Evolutionary conservation across 352 stramenopile species (phyloP), one percentile per base, ranked within the genome.

Genomic region (Phytophthora crassamura): DNA sequence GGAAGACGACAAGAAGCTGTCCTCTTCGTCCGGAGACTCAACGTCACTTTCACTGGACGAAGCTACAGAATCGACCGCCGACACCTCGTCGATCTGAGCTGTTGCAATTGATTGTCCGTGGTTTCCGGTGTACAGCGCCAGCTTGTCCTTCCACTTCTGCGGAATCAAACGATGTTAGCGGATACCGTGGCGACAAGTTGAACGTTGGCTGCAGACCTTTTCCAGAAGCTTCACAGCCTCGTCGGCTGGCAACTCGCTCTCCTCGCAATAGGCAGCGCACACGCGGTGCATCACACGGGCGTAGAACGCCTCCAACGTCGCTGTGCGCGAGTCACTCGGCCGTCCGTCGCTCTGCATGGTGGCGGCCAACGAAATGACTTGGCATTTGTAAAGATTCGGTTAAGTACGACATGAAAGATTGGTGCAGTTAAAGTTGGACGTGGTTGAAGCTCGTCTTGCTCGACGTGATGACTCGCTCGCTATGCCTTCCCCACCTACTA

Each of bases 221-320:
- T 73, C 67, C 33, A 84, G 52, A 10, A 62, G 41, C 20, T 50
- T 58, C 2, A 69, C 51, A 12, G 56, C 49, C 5, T 65, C 51
- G 10, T 57, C 46, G 7, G 69, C 58, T 16, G 42, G 11, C 0
- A 36, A 32, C 39, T 75, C 55, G n/a, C 63, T 69, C 22, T 74
- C 20, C 51, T 82, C 43, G n/a, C 45, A 55, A 40, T 87, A 87
- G 7, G 64, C 64, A 41, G 58, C 51, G 47, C 80, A 89, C 41
- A 89, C 80, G 41, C 82, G 80, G n/a, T 63, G 59, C 41, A 91
- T 84, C 14, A 89, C 75, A 38, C 80, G 80, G 51, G 72, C 50
- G 56, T 91, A 91, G 53, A 91, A 85, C 22, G 68, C 78, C 32
- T 74, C 69, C 7, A 89, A 32, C 14, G 46, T 66, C 47, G 70